A percentile compares a stretch with the other conserved stretches of the same genome.
phyloP scores from a whole-genome alignment of 768 basidiomycete species.

The Austroboletus festivus region DNA sequence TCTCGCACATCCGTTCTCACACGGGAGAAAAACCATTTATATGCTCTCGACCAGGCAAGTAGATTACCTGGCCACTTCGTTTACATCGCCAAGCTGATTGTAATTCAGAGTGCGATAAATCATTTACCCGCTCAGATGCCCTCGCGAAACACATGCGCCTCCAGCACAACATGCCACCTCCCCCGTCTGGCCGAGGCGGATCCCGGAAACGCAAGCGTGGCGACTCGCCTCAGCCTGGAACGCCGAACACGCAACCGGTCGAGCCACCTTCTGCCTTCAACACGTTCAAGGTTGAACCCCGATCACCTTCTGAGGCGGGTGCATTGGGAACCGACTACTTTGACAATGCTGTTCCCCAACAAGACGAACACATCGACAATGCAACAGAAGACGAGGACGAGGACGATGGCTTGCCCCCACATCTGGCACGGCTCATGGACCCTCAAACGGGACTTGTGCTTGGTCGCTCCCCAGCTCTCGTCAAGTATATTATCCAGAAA shows the following conservation, averaged over 20 bases:
- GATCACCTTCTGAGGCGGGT: conserved; percentile 39
- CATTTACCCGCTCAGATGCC: conserved; percentile 93
- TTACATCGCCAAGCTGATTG: background rate
- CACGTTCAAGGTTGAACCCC: conserved; percentile 64
- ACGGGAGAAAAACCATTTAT: conserved; percentile 94
- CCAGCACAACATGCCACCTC: conserved; percentile 77
- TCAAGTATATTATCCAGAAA: conserved; percentile 65
- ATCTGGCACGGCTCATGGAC: conserved; percentile 50
- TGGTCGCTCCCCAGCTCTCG: conserved; percentile 66
- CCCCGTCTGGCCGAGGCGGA: conserved; percentile 69
- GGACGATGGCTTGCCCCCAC: conserved; percentile 51
- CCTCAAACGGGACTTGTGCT: conserved; percentile 60
- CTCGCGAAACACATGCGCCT: conserved; percentile 90
- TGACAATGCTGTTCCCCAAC: conserved; percentile 16
- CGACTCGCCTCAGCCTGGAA: conserved; percentile 26
- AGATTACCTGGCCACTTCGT: background rate
- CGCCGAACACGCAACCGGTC: conserved; percentile 14
- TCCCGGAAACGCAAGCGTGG: conserved; percentile 67
- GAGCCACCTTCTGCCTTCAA: conserved; percentile 41
- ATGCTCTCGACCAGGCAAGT: conserved; percentile 74
- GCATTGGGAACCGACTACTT: conserved; percentile 33
- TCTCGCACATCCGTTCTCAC: conserved; percentile 88
- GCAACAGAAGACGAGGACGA: conserved; percentile 30
- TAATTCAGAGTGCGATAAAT: conserved; percentile 82
- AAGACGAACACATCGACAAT: conserved; percentile 19